Evolutionary conservation across 2,329 filamentous ascomycete genomes (phyloP).

Genomic region (Cordyceps cicadae): DNA sequence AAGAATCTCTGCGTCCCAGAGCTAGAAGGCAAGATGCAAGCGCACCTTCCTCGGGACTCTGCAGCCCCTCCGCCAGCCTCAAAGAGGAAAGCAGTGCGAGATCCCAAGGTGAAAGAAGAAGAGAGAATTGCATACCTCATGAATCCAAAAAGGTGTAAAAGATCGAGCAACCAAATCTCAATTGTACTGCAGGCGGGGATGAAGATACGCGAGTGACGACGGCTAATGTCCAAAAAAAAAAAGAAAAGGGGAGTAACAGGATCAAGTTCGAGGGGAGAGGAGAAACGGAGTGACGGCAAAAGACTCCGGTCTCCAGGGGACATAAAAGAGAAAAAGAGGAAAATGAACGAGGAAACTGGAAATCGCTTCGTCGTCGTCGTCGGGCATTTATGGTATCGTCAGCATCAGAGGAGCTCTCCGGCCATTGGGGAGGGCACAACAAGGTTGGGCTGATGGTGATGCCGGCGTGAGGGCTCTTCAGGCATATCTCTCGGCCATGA

Average conservation of each 20-base stretch:
- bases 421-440: constrained; percentile 2
- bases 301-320: background rate
- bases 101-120: background rate
- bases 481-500: background rate
- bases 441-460: background rate
- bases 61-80: background rate
- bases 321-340: background rate
- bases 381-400: background rate
- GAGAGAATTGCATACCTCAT: background rate
- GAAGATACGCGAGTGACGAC: background rate
- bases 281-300: background rate
- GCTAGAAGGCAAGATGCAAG: background rate
- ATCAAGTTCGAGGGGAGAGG: background rate
- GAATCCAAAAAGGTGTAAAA: constrained; percentile 7
- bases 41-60: constrained; percentile 1
- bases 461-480: background rate
- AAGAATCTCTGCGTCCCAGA: background rate
- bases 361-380: background rate
- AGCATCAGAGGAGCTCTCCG: background rate
- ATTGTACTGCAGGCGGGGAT: background rate
- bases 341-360: background rate
- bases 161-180: background rate
- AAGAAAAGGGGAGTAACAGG: background rate
- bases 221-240: constrained; percentile 6
- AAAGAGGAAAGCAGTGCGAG: constrained; percentile 5